Conservation (phyloP, 352 stramenopile genomes). For the Phytophthora sp. region DNA sequence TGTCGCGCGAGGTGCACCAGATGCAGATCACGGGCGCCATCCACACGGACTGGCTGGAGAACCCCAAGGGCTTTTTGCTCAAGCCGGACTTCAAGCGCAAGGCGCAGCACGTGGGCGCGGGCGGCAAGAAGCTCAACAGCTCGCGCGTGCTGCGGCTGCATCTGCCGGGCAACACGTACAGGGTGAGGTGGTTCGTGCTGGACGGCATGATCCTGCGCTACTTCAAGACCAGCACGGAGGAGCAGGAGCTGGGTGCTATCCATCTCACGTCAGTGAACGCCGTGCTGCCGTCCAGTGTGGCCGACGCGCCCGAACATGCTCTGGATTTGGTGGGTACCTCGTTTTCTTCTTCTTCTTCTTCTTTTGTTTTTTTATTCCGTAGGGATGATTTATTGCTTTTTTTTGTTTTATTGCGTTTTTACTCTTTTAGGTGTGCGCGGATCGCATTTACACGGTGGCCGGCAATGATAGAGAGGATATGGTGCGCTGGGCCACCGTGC, state of each 20-base stretch:
- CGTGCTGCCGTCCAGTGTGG: conserved; percentile 88
- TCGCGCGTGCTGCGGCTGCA: conserved; percentile 80
- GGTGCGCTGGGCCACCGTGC: conserved; percentile 88
- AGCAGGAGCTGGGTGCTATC: conserved; percentile 89
- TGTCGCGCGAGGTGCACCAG: conserved; percentile 89
- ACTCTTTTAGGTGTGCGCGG: conserved; percentile 75
- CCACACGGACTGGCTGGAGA: conserved; percentile 90
- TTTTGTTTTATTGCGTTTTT: conserved; percentile 9
- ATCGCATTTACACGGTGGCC: conserved; percentile 89
- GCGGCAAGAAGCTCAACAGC: conserved; percentile 87
- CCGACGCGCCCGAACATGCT: conserved; percentile 82
- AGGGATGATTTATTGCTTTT: neutral
- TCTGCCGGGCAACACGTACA: conserved; percentile 80
- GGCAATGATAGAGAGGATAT: conserved; percentile 89
- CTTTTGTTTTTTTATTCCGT: neutral
- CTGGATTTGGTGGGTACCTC: conserved; percentile 82
- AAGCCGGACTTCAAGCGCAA: conserved; percentile 91
- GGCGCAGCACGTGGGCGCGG: conserved; percentile 82
- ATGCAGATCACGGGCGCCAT: conserved; percentile 91
- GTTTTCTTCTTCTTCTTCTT: neutral
- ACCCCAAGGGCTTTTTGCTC: conserved; percentile 87
- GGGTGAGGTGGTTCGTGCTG: conserved; percentile 87
- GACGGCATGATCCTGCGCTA: conserved; percentile 90
- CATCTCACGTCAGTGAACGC: conserved; percentile 88
- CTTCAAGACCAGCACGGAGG: conserved; percentile 88